Evolutionary conservation across 495 filamentous ascomycete species (phyloP).

Genomic region (Penicillium mononematosum): DNA sequence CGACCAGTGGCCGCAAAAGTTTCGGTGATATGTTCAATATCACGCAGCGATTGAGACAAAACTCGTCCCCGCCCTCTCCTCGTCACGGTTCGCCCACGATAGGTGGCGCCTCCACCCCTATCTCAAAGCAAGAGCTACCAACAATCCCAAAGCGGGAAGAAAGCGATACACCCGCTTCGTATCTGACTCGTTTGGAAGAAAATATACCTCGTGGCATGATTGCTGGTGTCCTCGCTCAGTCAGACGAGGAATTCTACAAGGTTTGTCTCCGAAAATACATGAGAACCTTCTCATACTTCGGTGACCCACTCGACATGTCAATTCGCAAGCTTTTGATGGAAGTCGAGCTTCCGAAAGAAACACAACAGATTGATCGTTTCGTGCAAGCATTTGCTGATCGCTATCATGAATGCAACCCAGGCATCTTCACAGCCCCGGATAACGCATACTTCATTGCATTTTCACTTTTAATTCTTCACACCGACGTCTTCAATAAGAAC

Average conservation of each 20-base stretch:
- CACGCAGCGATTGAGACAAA: slow-evolving; percentile 68
- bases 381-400: slow-evolving; percentile 92
- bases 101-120: slow-evolving; percentile 62
- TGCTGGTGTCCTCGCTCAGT: slow-evolving; percentile 78
- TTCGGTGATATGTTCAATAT: slow-evolving; percentile 84
- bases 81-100: slow-evolving; percentile 56
- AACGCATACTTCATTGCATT: slow-evolving; percentile 98
- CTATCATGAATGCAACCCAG: slow-evolving; percentile 98
- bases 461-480: slow-evolving; percentile 92
- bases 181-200: slow-evolving; percentile 78
- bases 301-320: slow-evolving; percentile 96
- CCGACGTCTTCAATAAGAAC: slow-evolving; percentile 98
- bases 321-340: slow-evolving; percentile 95
- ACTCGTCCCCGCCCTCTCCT: slow-evolving; percentile 63
- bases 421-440: slow-evolving; percentile 81
- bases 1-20: slow-evolving; percentile 80
- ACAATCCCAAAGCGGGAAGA: slow-evolving; percentile 78
- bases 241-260: slow-evolving; percentile 76
- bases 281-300: slow-evolving; percentile 89
- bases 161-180: slow-evolving; percentile 85
- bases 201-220: slow-evolving; percentile 74
- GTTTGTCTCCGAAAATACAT: slow-evolving; percentile 89
- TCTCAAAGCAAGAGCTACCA: slow-evolving; percentile 64
- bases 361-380: slow-evolving; percentile 95
- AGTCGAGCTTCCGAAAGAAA: slow-evolving; percentile 93